These are phyloP conservation scores for Endoconidiophora laricicola DNA, from an alignment of 2,329 filamentous ascomycete species.

Conservation along the genomic window DNA sequence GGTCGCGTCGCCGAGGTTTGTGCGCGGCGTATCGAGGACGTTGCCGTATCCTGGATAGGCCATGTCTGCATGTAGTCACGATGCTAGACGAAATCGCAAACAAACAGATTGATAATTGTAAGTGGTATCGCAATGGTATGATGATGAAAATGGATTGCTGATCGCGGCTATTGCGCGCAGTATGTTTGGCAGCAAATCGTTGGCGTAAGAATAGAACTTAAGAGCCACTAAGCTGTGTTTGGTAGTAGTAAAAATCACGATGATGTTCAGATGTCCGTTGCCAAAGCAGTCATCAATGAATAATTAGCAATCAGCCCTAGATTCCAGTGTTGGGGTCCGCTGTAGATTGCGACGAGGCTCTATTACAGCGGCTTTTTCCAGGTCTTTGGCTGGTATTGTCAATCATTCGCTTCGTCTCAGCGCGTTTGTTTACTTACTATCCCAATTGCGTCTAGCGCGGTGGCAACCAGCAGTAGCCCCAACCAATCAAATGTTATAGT, in stretches of 20 bases:
- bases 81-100: no score
- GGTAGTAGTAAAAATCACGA: neutral
- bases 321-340: no score
- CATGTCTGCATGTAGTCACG: conserved; percentile 27
- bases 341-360: neutral
- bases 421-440: conserved; percentile 25
- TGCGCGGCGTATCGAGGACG: conserved; percentile 71
- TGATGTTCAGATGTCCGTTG: neutral
- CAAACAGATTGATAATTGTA: no score
- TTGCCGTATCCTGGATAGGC: conserved; percentile 43
- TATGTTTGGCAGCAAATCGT: neutral
- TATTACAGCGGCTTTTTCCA: conserved; percentile 1
- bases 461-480: neutral
- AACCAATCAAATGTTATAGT: conserved; percentile 3
- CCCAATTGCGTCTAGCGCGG: conserved; percentile 21
- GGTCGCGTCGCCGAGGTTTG: conserved; percentile 69
- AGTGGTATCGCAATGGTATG: no score
- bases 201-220: neutral
- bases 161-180: no score
- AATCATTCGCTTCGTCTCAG: neutral
- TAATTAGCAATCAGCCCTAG: no score
- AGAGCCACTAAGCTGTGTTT: no score
- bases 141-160: no score
- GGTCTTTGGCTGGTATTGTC: no score
- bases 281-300: no score